Conservation (phyloP, 1,284 basidiomycete genomes). For the Ceratobasidium sp. region DNA sequence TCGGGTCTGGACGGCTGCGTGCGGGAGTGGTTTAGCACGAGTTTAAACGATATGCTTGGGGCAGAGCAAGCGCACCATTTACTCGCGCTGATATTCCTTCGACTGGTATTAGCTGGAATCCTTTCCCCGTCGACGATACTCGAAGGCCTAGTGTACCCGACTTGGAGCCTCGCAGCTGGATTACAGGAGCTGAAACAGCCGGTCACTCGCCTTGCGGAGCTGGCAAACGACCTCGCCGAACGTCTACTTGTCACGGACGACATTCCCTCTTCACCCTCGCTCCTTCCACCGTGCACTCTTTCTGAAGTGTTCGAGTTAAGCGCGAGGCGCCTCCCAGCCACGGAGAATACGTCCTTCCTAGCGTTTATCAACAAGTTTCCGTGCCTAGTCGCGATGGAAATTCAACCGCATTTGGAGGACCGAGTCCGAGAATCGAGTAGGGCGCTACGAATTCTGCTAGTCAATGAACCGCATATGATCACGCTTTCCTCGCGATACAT, state of each 20-base stretch:
- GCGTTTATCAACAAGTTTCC: slow-evolving; percentile 67
- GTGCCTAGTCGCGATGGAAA: slow-evolving; percentile 70
- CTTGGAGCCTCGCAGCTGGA: slow-evolving; percentile 64
- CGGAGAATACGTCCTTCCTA: slow-evolving; percentile 55
- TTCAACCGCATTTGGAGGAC: slow-evolving; percentile 59
- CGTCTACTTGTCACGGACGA: slow-evolving; percentile 63
- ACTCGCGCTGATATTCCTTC: slow-evolving; percentile 64
- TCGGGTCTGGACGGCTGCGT: slow-evolving; percentile 22
- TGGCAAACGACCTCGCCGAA: slow-evolving; percentile 67
- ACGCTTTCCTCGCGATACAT: slow-evolving; percentile 74
- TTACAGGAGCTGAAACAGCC: slow-evolving; percentile 51
- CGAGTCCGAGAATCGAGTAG: slow-evolving; percentile 57
- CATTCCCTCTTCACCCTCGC: slow-evolving; percentile 47
- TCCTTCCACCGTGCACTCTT: slow-evolving; percentile 52
- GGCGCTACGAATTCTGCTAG: slow-evolving; percentile 63
- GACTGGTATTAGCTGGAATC: slow-evolving; percentile 69
- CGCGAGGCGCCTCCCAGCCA: slow-evolving; percentile 59
- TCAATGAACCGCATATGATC: slow-evolving; percentile 66
- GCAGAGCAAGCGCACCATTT: slow-evolving; percentile 53
- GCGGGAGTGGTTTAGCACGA: slow-evolving; percentile 25
- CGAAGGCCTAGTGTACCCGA: slow-evolving; percentile 72
- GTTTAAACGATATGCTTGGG: slow-evolving; percentile 11
- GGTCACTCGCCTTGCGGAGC: slow-evolving; percentile 60
- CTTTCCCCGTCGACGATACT: slow-evolving; percentile 73
- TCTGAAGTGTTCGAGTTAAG: slow-evolving; percentile 69